Conservation (phyloP, 495 filamentous ascomycete species). For the Penicillium manginii region DNA sequence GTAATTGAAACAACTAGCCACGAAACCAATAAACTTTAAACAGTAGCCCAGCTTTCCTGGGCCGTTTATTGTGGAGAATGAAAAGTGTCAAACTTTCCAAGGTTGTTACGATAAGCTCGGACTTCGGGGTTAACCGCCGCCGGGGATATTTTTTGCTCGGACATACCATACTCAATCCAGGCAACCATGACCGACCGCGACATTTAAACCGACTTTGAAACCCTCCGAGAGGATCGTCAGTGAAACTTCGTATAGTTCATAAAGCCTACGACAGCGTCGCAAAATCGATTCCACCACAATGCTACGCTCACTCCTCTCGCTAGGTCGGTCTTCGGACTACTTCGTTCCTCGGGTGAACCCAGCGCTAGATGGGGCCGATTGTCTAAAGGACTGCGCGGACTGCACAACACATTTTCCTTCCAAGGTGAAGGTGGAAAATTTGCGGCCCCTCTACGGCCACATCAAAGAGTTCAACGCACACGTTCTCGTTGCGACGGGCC, state of each 20-base stretch:
- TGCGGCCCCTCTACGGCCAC: slow-evolving; percentile 76
- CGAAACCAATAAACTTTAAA: no score
- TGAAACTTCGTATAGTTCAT: not conserved
- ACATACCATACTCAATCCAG: slow-evolving; percentile 6
- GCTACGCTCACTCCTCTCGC: slow-evolving; percentile 42
- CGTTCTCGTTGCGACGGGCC: slow-evolving; percentile 87
- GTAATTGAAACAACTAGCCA: no score
- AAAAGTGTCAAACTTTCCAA: not conserved
- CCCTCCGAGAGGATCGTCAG: not conserved
- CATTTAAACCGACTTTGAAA: not conserved
- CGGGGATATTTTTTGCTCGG: not conserved
- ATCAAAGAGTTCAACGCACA: slow-evolving; percentile 87
- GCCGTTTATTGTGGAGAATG: not conserved
- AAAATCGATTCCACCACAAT: slow-evolving; percentile 20
- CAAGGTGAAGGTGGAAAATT: slow-evolving; percentile 72
- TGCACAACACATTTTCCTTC: slow-evolving; percentile 77
- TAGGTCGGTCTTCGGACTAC: slow-evolving; percentile 33
- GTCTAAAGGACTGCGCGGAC: slow-evolving; percentile 79
- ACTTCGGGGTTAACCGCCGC: not conserved
- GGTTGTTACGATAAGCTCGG: not conserved
- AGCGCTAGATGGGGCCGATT: slow-evolving; percentile 78
- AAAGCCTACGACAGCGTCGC: not conserved
- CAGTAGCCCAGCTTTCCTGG: not conserved
- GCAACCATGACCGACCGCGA: not conserved
- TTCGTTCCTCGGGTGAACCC: slow-evolving; percentile 62